These are phyloP conservation scores for Xerophyta viscosa DNA, from an alignment of 106 monocot species.

Conservation along the genomic window DNA sequence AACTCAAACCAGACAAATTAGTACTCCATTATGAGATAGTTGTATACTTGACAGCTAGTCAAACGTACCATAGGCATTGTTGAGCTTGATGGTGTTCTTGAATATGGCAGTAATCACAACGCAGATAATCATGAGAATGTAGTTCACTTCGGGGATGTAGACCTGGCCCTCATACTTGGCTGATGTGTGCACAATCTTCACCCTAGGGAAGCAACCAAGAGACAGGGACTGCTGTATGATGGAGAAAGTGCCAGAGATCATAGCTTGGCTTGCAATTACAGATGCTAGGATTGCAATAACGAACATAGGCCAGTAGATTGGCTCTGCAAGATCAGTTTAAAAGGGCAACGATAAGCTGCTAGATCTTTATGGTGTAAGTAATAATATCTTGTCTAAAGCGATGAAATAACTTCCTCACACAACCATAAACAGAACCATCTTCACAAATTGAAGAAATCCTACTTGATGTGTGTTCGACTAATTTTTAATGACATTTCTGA, in stretches of 20 bases:
- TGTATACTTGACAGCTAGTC: too few species aligned
- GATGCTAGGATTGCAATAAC: slow-evolving; percentile 1
- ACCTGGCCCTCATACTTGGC: slow-evolving; percentile 7
- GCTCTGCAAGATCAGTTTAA: not conserved
- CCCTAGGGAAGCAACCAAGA: slow-evolving; percentile 14
- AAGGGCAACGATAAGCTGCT: not conserved
- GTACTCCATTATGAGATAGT: too few species aligned
- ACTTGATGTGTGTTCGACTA: too few species aligned
- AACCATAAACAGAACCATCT: too few species aligned
- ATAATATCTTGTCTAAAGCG: too few species aligned
- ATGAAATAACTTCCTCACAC: too few species aligned
- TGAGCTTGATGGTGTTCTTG: slow-evolving; percentile 5
- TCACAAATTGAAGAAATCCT: too few species aligned
- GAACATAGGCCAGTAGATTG: slow-evolving; percentile 15
- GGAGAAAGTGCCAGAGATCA: slow-evolving; percentile 13
- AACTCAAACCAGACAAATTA: too few species aligned
- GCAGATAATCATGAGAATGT: slow-evolving; percentile 4
- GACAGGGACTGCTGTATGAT: slow-evolving; percentile 7
- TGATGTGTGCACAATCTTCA: slow-evolving; percentile 11
- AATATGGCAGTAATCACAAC: not conserved
- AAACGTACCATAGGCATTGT: slow-evolving; percentile 11
- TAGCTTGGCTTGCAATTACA: slow-evolving; percentile 16
- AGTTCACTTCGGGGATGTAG: slow-evolving; percentile 12
- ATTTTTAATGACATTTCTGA: too few species aligned
- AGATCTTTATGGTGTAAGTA: not conserved